Conservation (phyloP, 306 rosid species). For the Citrullus colocynthis region DNA sequence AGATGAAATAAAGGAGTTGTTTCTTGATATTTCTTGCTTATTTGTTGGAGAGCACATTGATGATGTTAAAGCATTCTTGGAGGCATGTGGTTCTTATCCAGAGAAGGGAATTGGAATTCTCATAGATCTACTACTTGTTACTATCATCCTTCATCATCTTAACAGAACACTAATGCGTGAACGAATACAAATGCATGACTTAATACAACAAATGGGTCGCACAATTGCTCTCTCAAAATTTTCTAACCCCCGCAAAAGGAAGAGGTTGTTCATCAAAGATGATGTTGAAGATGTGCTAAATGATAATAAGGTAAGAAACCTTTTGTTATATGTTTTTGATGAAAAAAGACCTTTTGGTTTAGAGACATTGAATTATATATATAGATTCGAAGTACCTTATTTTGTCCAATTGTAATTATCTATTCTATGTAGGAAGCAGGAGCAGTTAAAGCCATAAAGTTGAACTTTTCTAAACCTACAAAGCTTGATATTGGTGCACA, state of each 20-base stretch:
- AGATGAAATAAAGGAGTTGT: conserved; percentile 11
- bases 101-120: conserved; percentile 12
- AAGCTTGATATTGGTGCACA: not conserved
- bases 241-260: not conserved
- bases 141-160: not conserved
- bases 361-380: too few relatives aligned
- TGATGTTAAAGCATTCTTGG: not conserved
- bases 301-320: not conserved
- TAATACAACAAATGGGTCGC: conserved; percentile 26
- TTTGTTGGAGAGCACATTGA: conserved; percentile 8
- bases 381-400: too few relatives aligned
- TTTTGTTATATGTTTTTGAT: not conserved
- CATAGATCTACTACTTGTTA: conserved; percentile 4
- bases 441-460: not conserved
- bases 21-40: conserved; percentile 31
- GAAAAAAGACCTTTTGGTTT: not conserved
- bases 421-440: not conserved
- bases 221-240: not conserved
- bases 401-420: not conserved
- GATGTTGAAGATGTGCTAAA: not conserved
- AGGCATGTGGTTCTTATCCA: conserved; percentile 6
- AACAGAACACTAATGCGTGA: not conserved
- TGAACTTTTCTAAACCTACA: not conserved
- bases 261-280: not conserved
- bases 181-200: conserved; percentile 9